phyloP scores from a whole-genome alignment of 2,329 filamentous ascomycete genomes.

The Neurospora crassa region DNA sequence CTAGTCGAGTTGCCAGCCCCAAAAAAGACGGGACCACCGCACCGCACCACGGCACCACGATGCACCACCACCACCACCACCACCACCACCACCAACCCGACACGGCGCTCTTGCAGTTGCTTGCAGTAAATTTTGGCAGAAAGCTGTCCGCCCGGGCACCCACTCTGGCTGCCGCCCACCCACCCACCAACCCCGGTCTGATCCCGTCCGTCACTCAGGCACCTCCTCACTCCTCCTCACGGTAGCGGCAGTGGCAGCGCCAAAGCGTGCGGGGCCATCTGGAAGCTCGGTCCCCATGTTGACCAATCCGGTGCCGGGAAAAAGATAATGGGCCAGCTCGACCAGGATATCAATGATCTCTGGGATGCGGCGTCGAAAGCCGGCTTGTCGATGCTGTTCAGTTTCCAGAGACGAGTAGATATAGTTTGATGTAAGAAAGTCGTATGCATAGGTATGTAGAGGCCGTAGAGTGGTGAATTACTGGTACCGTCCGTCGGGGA shows the following conservation, averaged over 20 bases:
- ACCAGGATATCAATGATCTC: not conserved
- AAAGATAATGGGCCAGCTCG: not conserved
- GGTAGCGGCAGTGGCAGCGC: not conserved
- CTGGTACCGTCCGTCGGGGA: not conserved
- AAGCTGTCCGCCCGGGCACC: not conserved
- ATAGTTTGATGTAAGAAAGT: not conserved
- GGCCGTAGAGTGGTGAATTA: not conserved
- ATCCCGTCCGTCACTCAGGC: not conserved
- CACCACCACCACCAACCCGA: not conserved
- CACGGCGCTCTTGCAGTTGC: not conserved
- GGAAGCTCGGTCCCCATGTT: not conserved
- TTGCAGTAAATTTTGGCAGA: slow-evolving; percentile 1
- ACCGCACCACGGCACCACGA: not conserved
- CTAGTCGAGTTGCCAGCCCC: not conserved
- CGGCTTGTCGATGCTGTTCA: not conserved
- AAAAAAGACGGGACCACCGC: not conserved
- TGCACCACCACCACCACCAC: not conserved
- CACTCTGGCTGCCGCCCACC: not conserved
- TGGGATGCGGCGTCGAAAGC: not conserved
- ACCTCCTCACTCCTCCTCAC: not conserved
- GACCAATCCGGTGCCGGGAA: not conserved
- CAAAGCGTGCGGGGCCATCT: not conserved
- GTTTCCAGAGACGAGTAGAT: not conserved
- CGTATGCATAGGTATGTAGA: not conserved
- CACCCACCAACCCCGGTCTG: not conserved